phyloP scores from a whole-genome alignment of 257 asterid genomes.

The Ocimum tenuiflorum region DNA sequence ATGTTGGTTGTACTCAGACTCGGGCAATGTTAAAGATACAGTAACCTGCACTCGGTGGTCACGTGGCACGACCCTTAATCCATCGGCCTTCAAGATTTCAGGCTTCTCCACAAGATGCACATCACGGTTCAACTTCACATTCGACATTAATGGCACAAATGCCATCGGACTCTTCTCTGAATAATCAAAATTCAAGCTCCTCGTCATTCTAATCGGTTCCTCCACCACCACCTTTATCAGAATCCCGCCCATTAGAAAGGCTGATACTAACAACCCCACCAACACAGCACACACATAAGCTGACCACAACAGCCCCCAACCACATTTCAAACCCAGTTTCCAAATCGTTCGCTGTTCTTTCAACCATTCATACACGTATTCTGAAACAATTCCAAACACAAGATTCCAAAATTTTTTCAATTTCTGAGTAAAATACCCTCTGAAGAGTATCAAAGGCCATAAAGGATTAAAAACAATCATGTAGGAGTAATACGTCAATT shows the following conservation, averaged over 20 bases:
- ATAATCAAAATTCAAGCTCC: conserved; percentile 72
- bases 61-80: conserved; percentile 51
- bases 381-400: conserved; percentile 27
- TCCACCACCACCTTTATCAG: conserved; percentile 50
- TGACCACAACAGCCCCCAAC: conserved; percentile 92
- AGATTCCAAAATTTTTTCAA: conserved; percentile 29
- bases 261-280: conserved; percentile 51
- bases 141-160: conserved; percentile 44
- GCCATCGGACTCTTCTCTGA: conserved; percentile 75
- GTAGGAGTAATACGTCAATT: conserved; percentile 41
- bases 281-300: conserved; percentile 65
- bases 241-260: conserved; percentile 63
- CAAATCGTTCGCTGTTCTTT: conserved; percentile 49
- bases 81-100: conserved; percentile 27
- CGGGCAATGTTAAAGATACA: conserved; percentile 60
- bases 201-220: conserved; percentile 61
- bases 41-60: conserved; percentile 68
- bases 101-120: conserved; percentile 31
- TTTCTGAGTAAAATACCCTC: conserved; percentile 26
- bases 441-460: conserved; percentile 33
- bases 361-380: conserved; percentile 43
- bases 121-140: conserved; percentile 31
- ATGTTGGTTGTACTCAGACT: conserved; percentile 77
- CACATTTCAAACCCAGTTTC: conserved; percentile 62
- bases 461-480: conserved; percentile 67